Evolutionary conservation across 2,329 filamentous ascomycete genomes (phyloP), one percentile per base, ranked within the genome.

Genomic region (Hortaea werneckii): DNA sequence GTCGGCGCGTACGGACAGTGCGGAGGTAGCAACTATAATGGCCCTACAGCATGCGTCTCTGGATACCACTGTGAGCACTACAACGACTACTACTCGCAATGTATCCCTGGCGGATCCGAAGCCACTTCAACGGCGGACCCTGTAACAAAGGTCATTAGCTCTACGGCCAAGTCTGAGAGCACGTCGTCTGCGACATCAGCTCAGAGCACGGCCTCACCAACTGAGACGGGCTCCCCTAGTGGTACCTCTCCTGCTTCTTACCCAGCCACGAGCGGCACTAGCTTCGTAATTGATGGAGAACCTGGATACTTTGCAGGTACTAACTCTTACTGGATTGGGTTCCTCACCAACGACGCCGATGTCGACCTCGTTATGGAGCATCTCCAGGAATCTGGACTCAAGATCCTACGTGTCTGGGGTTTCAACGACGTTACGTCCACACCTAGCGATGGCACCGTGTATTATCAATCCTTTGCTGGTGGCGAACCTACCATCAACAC

Each of bases 321-420:
- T 41, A 78, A 79, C 60, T 66, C 71, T 37, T 78, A 77, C 63
- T 79, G 75, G 72, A 69, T 77, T 41, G 66, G 67, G 9, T 76
- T 77, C 52, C 54, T 72, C 37, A 74, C 67, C 54, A 72, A 74
- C 46, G 67, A 77, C 50, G 32, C 62, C 6, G 77, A 82, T 56
- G 70, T 80, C 10, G 75, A 80, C 54, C 62, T 65, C n/a, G 63
- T 65, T 20, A 62, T 68, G 54, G 54, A 58, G 48, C 69, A 77
- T 54, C 58, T 80, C 11, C 57, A 65, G 42, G 51, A 63, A 29
- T 72, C 76, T 2, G 76, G 76, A 0, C 70, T 75, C 49, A 78
- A 77, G 58, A 74, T 81, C 48, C 65, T 80, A 30, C 70, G 79
- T 11, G 68, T 80, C 41, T 80, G 78, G 78, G 77, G 77, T 4